These are phyloP conservation scores for Rhipidocladum racemiflorum DNA, from an alignment of 176 grass and related monocot genomes.

Conservation along the genomic window DNA sequence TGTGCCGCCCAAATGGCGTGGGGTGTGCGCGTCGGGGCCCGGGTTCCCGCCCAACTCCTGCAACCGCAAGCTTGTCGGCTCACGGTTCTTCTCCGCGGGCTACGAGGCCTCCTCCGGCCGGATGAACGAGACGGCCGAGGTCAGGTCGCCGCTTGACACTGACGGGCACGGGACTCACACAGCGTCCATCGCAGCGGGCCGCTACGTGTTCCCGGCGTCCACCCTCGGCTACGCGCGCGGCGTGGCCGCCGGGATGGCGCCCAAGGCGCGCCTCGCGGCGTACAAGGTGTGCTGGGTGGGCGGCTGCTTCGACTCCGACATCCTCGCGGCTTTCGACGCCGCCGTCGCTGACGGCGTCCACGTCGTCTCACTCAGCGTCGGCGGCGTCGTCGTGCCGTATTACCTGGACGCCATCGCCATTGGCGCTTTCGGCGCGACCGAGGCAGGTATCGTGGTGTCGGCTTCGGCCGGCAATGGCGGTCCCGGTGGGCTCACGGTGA, in stretches of 20 bases:
- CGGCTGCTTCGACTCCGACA: constrained; percentile 94
- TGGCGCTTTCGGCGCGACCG: constrained; percentile 77
- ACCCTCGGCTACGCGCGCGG: constrained; percentile 87
- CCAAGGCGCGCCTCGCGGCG: constrained; percentile 78
- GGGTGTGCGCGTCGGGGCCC: constrained; percentile 53
- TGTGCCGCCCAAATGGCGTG: constrained; percentile 57
- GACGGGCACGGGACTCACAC: constrained; percentile 91
- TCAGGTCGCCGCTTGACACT: constrained; percentile 72
- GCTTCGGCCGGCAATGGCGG: constrained; percentile 88
- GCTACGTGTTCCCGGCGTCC: constrained; percentile 93
- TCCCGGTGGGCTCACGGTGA: constrained; percentile 72
- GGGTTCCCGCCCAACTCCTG: constrained; percentile 62
- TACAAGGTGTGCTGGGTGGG: constrained; percentile 93
- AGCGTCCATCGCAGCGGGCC: constrained; percentile 78
- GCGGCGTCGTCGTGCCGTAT: constrained; percentile 83
- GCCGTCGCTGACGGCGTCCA: constrained; percentile 79
- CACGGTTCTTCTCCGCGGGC: constrained; percentile 65
- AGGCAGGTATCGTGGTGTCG: constrained; percentile 85
- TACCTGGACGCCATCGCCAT: constrained; percentile 90
- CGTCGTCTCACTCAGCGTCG: constrained; percentile 81
- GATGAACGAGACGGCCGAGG: constrained; percentile 84
- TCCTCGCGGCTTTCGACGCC: constrained; percentile 90
- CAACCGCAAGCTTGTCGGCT: constrained; percentile 86
- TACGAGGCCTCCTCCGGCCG: constrained; percentile 85
- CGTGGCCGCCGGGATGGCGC: constrained; percentile 91